phyloP scores from a whole-genome alignment of 2,329 filamentous ascomycete genomes.

The Fusarium sp. region DNA sequence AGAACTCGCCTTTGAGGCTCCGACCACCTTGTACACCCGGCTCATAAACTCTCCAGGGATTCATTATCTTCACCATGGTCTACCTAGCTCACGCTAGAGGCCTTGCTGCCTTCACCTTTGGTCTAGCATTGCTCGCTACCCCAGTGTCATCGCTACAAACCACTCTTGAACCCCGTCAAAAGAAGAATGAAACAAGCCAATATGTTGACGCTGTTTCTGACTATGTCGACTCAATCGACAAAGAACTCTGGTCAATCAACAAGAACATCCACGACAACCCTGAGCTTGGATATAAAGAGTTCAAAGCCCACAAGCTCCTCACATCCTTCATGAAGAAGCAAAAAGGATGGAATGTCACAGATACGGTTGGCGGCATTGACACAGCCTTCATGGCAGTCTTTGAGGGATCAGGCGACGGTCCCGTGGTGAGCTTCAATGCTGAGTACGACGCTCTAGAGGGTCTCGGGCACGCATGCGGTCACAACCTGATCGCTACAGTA shows the following conservation, averaged over 20 bases:
- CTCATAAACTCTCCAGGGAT: accelerated
- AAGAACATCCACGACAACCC: slow-evolving; percentile 62
- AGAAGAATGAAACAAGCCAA: slow-evolving; percentile 31
- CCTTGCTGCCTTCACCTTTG: slow-evolving; percentile 19
- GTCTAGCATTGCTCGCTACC: slow-evolving; percentile 13
- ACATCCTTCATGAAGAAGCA: slow-evolving; percentile 56
- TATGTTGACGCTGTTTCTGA: slow-evolving; percentile 33
- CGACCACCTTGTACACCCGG: accelerated
- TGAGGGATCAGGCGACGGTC: slow-evolving; percentile 55
- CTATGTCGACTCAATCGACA: slow-evolving; percentile 35
- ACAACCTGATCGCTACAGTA: slow-evolving; percentile 44
- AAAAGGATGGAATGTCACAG: slow-evolving; percentile 57
- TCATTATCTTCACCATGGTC: slow-evolving; percentile 17
- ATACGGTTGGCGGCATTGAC: slow-evolving; percentile 58
- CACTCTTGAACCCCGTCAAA: slow-evolving; percentile 15
- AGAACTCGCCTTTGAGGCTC: too few species aligned
- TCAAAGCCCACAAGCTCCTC: slow-evolving; percentile 59
- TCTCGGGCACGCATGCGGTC: slow-evolving; percentile 42
- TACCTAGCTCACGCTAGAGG: slow-evolving; percentile 2
- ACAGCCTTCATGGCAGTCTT: slow-evolving; percentile 62
- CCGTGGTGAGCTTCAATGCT: slow-evolving; percentile 60
- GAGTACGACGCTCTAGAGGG: slow-evolving; percentile 52
- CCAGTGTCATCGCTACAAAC: not conserved
- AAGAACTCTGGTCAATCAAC: slow-evolving; percentile 52
- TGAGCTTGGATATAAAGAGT: slow-evolving; percentile 61